Evolutionary conservation across 805 yeast species (phyloP).

Genomic region (Kodamaea hsintzibuensis): DNA sequence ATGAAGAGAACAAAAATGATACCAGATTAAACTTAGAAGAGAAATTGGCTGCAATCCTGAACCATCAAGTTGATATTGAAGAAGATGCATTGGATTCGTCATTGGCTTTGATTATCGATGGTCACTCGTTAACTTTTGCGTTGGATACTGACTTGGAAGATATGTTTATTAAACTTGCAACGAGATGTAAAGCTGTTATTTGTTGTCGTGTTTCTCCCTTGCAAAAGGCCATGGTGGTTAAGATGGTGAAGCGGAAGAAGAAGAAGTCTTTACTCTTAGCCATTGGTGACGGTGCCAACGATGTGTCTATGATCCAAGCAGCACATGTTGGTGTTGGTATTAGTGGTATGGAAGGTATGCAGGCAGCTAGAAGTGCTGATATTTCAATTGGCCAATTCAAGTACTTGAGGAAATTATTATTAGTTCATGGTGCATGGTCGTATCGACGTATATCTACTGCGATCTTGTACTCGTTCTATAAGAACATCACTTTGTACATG

Average conservation of each 20-base stretch:
- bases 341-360: constrained; percentile 99
- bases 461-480: constrained; percentile 91
- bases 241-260: constrained; percentile 80
- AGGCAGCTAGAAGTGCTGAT: constrained; percentile 98
- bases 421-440: constrained; percentile 98
- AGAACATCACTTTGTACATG: constrained; percentile 93
- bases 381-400: constrained; percentile 95
- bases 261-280: constrained; percentile 78
- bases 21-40: constrained; percentile 70
- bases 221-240: constrained; percentile 95
- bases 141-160: constrained; percentile 80
- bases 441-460: constrained; percentile 93
- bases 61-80: constrained; percentile 63
- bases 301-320: constrained; percentile 98
- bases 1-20: constrained; percentile 81
- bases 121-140: constrained; percentile 85
- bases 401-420: constrained; percentile 73
- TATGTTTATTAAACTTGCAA: constrained; percentile 73
- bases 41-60: constrained; percentile 71
- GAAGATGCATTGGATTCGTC: constrained; percentile 62
- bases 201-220: constrained; percentile 98
- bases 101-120: constrained; percentile 90
- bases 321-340: constrained; percentile 99
- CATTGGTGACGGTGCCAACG: constrained; percentile 99
- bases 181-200: constrained; percentile 89